A percentile compares a stretch with the other conserved stretches of the same genome.
Evolutionary conservation across 306 rosid genomes (phyloP).

Genomic region (Vigna trinervia): DNA sequence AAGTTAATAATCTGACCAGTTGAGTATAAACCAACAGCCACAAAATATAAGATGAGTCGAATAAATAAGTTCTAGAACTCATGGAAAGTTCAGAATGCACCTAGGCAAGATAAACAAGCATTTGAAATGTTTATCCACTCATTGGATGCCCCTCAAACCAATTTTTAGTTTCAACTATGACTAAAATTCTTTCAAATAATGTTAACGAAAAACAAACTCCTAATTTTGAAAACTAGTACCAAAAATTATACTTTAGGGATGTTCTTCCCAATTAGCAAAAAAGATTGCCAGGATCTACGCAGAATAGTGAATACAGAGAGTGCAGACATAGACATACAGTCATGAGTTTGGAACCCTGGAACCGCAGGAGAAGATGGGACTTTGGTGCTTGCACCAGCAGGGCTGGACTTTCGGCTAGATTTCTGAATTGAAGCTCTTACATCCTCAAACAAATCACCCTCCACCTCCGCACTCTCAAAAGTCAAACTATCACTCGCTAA

Average conservation of each 20-base stretch:
- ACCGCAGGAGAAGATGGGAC: conserved; percentile 37
- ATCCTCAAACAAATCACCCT: conserved; percentile 78
- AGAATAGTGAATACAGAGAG: background rate
- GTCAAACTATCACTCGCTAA: conserved; percentile 78
- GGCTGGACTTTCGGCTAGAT: conserved; percentile 54
- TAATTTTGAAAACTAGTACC: background rate
- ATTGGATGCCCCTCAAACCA: conserved; percentile 4
- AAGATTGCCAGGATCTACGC: background rate
- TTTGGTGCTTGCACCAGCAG: conserved; percentile 46
- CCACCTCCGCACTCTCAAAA: conserved; percentile 58
- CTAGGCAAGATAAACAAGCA: background rate
- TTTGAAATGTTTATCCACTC: conserved; percentile 14
- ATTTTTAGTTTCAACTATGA: background rate
- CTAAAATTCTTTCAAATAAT: background rate
- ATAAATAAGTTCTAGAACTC: background rate
- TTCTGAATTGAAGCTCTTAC: conserved; percentile 96
- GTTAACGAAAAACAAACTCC: background rate
- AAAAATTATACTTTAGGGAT: background rate
- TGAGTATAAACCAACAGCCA: conserved; percentile 7
- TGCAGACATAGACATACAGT: conserved; percentile 51
- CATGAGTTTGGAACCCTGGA: conserved; percentile 39
- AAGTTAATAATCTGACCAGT: background rate
- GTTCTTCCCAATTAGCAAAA: conserved; percentile 15
- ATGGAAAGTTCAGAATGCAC: background rate
- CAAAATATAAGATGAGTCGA: conserved; percentile 12